Conservation (phyloP, 2,329 filamentous ascomycete genomes). For the Hymenoscyphus linearis region DNA sequence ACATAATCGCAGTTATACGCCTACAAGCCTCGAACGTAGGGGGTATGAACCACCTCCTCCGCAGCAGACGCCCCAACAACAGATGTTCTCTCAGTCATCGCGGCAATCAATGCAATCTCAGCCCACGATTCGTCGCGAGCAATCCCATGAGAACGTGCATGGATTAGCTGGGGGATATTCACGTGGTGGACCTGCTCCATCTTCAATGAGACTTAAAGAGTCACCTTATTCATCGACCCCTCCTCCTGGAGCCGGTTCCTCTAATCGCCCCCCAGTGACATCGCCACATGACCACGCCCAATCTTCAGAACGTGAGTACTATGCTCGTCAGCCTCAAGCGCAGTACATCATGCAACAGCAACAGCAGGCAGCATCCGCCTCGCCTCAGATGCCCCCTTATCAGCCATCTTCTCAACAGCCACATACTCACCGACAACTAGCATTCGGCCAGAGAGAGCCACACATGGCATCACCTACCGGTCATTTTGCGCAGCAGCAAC, state of each 20-base stretch:
- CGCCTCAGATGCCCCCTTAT: slow-evolving; percentile 27
- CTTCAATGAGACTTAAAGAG: slow-evolving; percentile 28
- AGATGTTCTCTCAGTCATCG: slow-evolving; percentile 24
- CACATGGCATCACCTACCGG: slow-evolving; percentile 27
- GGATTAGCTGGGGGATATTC: slow-evolving; percentile 23
- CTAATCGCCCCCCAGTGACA: slow-evolving; percentile 21
- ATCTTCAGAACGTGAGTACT: slow-evolving; percentile 31
- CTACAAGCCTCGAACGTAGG: slow-evolving; percentile 26
- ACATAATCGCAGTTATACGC: slow-evolving; percentile 28
- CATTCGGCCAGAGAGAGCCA: slow-evolving; percentile 24
- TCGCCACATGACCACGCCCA: slow-evolving; percentile 27
- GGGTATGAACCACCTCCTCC: slow-evolving; percentile 37
- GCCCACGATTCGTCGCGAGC: slow-evolving; percentile 27
- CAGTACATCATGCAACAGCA: slow-evolving; percentile 27
- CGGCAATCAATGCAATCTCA: slow-evolving; percentile 28
- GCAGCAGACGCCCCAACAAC: slow-evolving; percentile 28
- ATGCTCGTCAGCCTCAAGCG: slow-evolving; percentile 25
- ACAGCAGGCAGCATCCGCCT: slow-evolving; percentile 24
- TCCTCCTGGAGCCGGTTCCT: slow-evolving; percentile 17
- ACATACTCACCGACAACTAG: slow-evolving; percentile 25
- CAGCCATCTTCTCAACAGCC: slow-evolving; percentile 23
- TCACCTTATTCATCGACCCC: slow-evolving; percentile 32
- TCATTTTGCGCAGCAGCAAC: slow-evolving; percentile 21
- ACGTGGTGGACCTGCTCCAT: slow-evolving; percentile 23
- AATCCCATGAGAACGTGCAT: slow-evolving; percentile 27